Conservation (phyloP, 192 early-diverging fungal genomes). For the Rhizophagus sp. region DNA sequence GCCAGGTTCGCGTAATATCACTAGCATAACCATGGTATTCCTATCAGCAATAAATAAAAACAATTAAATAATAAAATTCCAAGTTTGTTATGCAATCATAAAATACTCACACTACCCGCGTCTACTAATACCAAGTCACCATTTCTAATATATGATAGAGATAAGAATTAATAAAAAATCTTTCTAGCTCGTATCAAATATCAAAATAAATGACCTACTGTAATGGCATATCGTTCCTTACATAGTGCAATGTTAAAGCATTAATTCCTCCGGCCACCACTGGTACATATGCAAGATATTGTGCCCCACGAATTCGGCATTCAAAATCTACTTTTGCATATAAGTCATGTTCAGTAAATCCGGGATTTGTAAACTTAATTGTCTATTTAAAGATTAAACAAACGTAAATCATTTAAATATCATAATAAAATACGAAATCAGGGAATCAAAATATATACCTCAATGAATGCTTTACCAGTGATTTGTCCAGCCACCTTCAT, state of each 20-base stretch:
- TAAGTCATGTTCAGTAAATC: slow-evolving; percentile 72
- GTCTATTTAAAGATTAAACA: slow-evolving; percentile 36
- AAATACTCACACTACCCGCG: slow-evolving; percentile 63
- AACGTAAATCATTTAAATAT: neutral
- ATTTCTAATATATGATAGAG: slow-evolving; percentile 40
- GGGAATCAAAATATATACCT: slow-evolving; percentile 38
- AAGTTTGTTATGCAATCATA: neutral
- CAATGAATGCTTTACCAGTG: slow-evolving; percentile 77
- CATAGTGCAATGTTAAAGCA: slow-evolving; percentile 94
- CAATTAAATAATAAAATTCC: neutral
- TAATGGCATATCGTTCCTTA: slow-evolving; percentile 74
- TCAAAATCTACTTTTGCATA: slow-evolving; percentile 77
- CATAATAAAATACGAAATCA: slow-evolving; percentile 1
- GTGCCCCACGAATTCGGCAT: slow-evolving; percentile 59
- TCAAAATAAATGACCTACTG: slow-evolving; percentile 32
- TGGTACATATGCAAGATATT: slow-evolving; percentile 87
- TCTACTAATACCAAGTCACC: slow-evolving; percentile 89
- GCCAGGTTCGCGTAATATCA: slow-evolving; percentile 95
- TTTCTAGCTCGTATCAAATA: neutral
- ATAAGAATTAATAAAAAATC: slow-evolving; percentile 2
- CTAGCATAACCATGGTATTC: slow-evolving; percentile 88
- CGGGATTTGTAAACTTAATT: slow-evolving; percentile 75
- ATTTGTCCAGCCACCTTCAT: slow-evolving; percentile 79
- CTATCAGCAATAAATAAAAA: slow-evolving; percentile 27
- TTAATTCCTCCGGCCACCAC: slow-evolving; percentile 93